These are phyloP conservation scores for Plasmodium vinckei DNA, from an alignment of 169 alveolate species.

Conservation along the genomic window DNA sequence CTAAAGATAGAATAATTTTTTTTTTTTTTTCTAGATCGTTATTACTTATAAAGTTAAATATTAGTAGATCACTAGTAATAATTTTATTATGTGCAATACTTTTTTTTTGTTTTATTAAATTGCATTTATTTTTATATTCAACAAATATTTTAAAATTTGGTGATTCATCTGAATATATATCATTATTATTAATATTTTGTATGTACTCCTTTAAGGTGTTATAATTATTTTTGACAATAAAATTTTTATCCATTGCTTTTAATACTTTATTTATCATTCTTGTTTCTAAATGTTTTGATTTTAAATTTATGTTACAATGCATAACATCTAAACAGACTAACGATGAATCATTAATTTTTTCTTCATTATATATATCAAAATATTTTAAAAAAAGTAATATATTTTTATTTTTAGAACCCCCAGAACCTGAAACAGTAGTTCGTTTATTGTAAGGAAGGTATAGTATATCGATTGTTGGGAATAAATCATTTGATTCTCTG, in stretches of 20 bases:
- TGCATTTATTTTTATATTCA: slow-evolving; percentile 71
- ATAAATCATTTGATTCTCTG: slow-evolving; percentile 56
- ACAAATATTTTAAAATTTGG: slow-evolving; percentile 56
- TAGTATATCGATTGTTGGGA: slow-evolving; percentile 68
- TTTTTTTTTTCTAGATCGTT: slow-evolving; percentile 45
- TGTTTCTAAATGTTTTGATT: slow-evolving; percentile 51
- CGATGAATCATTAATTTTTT: slow-evolving; percentile 39
- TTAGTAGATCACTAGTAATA: slow-evolving; percentile 48
- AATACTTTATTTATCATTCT: slow-evolving; percentile 20
- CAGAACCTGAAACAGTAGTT: slow-evolving; percentile 11
- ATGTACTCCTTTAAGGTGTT: slow-evolving; percentile 1
- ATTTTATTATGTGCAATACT: slow-evolving; percentile 68
- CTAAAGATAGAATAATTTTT: slow-evolving; percentile 30
- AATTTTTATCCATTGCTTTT: slow-evolving; percentile 72
- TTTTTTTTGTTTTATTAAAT: slow-evolving; percentile 41
- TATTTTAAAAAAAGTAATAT: slow-evolving; percentile 58
- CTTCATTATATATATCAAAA: slow-evolving; percentile 65
- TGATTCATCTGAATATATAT: slow-evolving; percentile 28
- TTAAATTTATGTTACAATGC: slow-evolving; percentile 40
- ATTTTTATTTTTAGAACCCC: slow-evolving; percentile 11
- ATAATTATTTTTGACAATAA: slow-evolving; percentile 58
- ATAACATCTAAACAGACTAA: slow-evolving; percentile 48
- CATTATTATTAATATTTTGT: slow-evolving; percentile 4
- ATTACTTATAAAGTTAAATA: slow-evolving; percentile 63
- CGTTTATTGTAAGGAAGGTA: slow-evolving; percentile 56